These are phyloP conservation scores for Auxenochlorella pyrenoidosa DNA, from an alignment of 139 green algal genomes.

Conservation along the genomic window DNA sequence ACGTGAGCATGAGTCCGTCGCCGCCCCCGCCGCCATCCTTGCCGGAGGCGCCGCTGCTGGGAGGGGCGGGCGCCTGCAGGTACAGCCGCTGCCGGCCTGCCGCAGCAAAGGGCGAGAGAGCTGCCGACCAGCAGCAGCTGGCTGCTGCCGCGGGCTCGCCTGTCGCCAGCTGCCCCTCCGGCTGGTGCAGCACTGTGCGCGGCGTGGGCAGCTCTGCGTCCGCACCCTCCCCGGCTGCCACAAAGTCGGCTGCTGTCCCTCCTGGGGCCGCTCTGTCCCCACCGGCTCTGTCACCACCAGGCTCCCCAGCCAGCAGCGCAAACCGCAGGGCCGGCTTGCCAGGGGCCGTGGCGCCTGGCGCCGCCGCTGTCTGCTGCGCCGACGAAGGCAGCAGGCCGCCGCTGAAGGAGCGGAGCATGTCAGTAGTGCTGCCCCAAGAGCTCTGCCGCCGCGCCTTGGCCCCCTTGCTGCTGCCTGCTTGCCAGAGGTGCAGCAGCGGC, in stretches of 20 bases:
- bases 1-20: conserved; percentile 29
- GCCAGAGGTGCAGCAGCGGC: conserved; percentile 36
- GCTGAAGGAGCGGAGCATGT: conserved; percentile 30
- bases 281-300: too few relatives aligned
- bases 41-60: neutral
- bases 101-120: neutral
- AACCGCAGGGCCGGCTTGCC: conserved; percentile 9
- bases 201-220: conserved; percentile 7
- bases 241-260: too few relatives aligned
- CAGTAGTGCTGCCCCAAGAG: conserved; percentile 20
- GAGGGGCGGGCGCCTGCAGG: neutral
- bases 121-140: neutral
- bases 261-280: too few relatives aligned
- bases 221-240: neutral
- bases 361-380: neutral
- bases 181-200: neutral
- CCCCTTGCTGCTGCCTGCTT: neutral
- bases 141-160: neutral
- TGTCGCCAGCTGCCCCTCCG: neutral
- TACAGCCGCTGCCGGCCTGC: conserved; percentile 33
- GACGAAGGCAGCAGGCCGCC: conserved; percentile 4
- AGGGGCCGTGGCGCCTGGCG: neutral
- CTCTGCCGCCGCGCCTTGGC: neutral
- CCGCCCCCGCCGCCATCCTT: neutral
- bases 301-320: neutral